Conservation (phyloP, 192 early-diverging fungal species). For the Oehlia diaphana region DNA sequence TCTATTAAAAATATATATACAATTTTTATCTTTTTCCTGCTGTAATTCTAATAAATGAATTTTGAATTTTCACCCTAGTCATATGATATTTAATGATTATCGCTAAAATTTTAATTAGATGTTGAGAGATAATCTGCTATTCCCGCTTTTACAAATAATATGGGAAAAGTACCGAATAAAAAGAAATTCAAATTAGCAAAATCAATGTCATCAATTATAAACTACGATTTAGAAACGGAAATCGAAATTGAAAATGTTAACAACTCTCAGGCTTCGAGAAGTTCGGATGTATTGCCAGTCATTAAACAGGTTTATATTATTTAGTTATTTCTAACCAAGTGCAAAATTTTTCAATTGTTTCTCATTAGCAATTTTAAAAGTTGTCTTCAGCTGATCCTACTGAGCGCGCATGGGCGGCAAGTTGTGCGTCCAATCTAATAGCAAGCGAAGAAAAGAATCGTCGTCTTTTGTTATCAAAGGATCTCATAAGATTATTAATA, state of each 20-base stretch:
- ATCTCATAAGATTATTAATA: constrained; percentile 65
- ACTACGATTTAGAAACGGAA: not conserved
- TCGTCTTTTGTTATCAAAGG: constrained; percentile 72
- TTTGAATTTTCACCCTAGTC: too few species aligned
- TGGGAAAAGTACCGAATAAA: not conserved
- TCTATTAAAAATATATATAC: too few species aligned
- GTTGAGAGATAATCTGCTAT: too few species aligned
- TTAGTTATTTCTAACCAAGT: not conserved
- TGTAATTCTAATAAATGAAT: too few species aligned
- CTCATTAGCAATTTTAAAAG: constrained; percentile 36
- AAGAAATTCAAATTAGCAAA: not conserved
- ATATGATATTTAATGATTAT: too few species aligned
- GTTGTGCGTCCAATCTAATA: constrained; percentile 81
- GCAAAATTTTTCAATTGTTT: not conserved
- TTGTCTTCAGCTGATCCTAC: constrained; percentile 62
- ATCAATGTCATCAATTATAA: not conserved
- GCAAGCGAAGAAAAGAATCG: constrained; percentile 62
- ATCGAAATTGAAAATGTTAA: not conserved
- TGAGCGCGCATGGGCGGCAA: constrained; percentile 88
- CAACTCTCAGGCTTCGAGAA: not conserved
- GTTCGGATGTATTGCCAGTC: not conserved
- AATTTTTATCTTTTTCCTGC: too few species aligned
- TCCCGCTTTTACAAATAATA: not conserved
- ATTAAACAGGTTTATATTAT: not conserved
- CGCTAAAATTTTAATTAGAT: too few species aligned